phyloP scores from a whole-genome alignment of 257 asterid genomes.

The Nicotiana sylvestris region DNA sequence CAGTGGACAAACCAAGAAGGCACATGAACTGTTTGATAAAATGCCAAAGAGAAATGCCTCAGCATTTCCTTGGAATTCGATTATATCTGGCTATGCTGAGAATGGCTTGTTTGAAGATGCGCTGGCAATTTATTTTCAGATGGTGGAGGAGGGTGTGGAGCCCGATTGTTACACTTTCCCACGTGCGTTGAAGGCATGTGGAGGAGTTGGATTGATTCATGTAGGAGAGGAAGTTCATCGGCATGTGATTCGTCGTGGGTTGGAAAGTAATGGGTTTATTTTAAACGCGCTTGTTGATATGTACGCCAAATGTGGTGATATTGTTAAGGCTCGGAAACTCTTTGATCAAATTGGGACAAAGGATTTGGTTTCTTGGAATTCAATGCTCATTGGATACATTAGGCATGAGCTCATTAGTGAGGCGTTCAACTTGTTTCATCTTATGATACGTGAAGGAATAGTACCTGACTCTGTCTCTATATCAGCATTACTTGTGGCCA shows the following conservation, averaged over 20 bases:
- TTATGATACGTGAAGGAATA: slow-evolving; percentile 41
- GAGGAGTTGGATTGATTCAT: slow-evolving; percentile 59
- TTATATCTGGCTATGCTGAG: slow-evolving; percentile 70
- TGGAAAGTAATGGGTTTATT: slow-evolving; percentile 46
- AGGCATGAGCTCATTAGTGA: slow-evolving; percentile 54
- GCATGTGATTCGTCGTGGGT: slow-evolving; percentile 55
- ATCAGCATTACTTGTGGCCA: slow-evolving; percentile 45
- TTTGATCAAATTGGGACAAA: slow-evolving; percentile 42
- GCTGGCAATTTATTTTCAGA: slow-evolving; percentile 76
- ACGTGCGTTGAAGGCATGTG: slow-evolving; percentile 80
- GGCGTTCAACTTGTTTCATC: slow-evolving; percentile 33
- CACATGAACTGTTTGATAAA: slow-evolving; percentile 75
- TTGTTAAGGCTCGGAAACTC: slow-evolving; percentile 49
- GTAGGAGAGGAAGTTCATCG: slow-evolving; percentile 83
- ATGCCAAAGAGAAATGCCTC: slow-evolving; percentile 57
- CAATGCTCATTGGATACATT: slow-evolving; percentile 61
- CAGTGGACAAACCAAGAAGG: slow-evolving; percentile 49
- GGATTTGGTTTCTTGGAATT: slow-evolving; percentile 76
- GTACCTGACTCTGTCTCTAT: slow-evolving; percentile 60
- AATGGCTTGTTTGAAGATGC: slow-evolving; percentile 67
- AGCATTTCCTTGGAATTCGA: slow-evolving; percentile 82
- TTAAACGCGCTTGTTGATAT: slow-evolving; percentile 65
- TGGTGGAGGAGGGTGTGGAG: slow-evolving; percentile 81
- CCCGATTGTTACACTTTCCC: slow-evolving; percentile 82
- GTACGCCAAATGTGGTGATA: slow-evolving; percentile 87